phyloP scores from a whole-genome alignment of 2,329 filamentous ascomycete genomes.

The Neofusicoccum umdonicola region DNA sequence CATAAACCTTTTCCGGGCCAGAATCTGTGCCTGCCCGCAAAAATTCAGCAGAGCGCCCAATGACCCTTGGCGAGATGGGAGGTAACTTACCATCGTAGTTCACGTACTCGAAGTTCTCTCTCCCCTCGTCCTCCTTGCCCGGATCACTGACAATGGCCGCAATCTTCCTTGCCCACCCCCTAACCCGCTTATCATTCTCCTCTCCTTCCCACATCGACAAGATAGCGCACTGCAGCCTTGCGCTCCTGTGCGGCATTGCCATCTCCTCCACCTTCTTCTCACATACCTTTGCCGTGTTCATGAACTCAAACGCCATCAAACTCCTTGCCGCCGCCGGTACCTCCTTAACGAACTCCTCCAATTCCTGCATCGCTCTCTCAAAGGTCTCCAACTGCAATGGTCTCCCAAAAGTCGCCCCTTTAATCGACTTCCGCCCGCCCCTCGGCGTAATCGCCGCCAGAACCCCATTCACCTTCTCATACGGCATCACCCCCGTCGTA shows the following conservation, averaged over 20 bases:
- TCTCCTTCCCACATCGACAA: not conserved
- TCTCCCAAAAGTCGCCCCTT: constrained; percentile 35
- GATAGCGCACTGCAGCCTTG: constrained; percentile 16
- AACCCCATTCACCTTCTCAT: constrained; percentile 32
- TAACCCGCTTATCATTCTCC: constrained; percentile 6
- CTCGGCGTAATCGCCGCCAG: constrained; percentile 29
- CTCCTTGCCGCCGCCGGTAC: constrained; percentile 27
- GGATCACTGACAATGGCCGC: constrained; percentile 11
- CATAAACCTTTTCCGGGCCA: constrained; percentile 30
- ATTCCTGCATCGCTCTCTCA: constrained; percentile 26
- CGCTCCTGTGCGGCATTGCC: constrained; percentile 12
- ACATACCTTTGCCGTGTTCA: constrained; percentile 7
- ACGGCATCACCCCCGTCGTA: constrained; percentile 30
- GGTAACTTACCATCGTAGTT: constrained; percentile 30
- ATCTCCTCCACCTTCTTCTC: not conserved
- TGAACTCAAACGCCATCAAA: constrained; percentile 16
- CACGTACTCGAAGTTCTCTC: constrained; percentile 31
- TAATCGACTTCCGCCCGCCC: constrained; percentile 40
- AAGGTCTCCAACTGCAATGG: constrained; percentile 31
- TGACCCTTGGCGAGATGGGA: not conserved
- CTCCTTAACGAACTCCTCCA: constrained; percentile 26
- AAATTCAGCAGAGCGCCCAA: not conserved
- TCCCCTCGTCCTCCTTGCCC: constrained; percentile 22
- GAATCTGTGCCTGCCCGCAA: constrained; percentile 23
- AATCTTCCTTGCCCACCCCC: not conserved